Evolutionary conservation across 768 basidiomycete species (phyloP).

Genomic region (Lactifluus echinatus): DNA sequence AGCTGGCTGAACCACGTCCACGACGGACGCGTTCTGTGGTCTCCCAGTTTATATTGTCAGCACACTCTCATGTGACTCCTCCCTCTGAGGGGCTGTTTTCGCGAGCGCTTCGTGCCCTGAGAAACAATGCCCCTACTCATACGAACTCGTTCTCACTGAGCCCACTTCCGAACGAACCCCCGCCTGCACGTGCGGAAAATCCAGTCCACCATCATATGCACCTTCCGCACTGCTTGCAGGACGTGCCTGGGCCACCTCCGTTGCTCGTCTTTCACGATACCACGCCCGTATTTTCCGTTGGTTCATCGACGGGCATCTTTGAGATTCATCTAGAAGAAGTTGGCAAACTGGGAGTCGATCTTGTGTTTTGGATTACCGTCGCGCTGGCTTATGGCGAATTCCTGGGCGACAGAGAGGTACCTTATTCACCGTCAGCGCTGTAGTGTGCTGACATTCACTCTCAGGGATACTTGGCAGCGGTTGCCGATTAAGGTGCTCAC

Average conservation of each 20-base stretch:
- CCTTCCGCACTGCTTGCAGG: neutral
- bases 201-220: neutral
- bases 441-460: neutral
- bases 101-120: constrained; percentile 24
- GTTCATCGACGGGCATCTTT: constrained; percentile 50
- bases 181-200: neutral
- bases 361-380: constrained; percentile 70
- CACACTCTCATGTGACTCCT: constrained; percentile 23
- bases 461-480: constrained; percentile 29
- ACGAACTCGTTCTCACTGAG: constrained; percentile 19
- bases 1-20: constrained; percentile 16
- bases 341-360: constrained; percentile 55
- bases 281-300: constrained; percentile 55
- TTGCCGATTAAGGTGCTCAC: constrained; percentile 21
- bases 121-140: constrained; percentile 11
- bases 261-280: constrained; percentile 63
- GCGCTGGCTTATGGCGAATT: constrained; percentile 72
- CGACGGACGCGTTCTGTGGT: constrained; percentile 6
- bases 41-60: constrained; percentile 29
- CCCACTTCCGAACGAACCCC: constrained; percentile 12
- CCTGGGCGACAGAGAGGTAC: constrained; percentile 67
- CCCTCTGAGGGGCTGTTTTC: constrained; percentile 23
- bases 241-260: constrained; percentile 31
- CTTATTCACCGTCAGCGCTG: constrained; percentile 20
- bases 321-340: constrained; percentile 55